Conservation (phyloP, 306 rosid genomes). For the Cicer chorassanicum region DNA sequence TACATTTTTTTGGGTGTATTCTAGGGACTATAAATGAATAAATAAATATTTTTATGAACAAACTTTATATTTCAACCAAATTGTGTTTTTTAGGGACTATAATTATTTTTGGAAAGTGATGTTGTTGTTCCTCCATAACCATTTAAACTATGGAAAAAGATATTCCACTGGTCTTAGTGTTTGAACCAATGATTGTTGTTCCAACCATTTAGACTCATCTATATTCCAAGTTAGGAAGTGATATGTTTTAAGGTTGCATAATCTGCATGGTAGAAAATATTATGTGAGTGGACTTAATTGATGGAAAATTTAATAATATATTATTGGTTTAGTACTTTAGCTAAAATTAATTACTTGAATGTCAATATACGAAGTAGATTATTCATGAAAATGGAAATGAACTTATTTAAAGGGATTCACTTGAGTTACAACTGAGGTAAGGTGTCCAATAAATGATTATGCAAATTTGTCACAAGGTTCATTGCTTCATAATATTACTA, state of each 20-base stretch:
- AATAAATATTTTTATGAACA: not conserved
- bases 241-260: conserved; percentile 13
- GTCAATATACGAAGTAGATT: not conserved
- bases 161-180: conserved; percentile 10
- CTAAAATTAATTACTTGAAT: conserved; percentile 34
- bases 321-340: conserved; percentile 35
- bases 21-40: not conserved
- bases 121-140: conserved; percentile 1
- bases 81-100: not conserved
- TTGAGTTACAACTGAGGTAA: conserved; percentile 37
- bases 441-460: conserved; percentile 28
- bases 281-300: not conserved
- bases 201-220: conserved; percentile 7
- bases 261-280: not conserved
- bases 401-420: conserved; percentile 41
- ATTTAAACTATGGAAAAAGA: conserved; percentile 14
- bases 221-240: conserved; percentile 13
- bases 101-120: not conserved
- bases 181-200: conserved; percentile 22
- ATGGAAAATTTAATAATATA: conserved; percentile 9
- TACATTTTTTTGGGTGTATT: not conserved
- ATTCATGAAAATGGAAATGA: conserved; percentile 30
- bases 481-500: conserved; percentile 36
- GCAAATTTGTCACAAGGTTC: conserved; percentile 30
- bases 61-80: not conserved